A percentile compares a stretch with the other conserved stretches of the same genome.
These are phyloP conservation scores for Camellia japonica DNA, from an alignment of 148 eudicot genomes.

Conservation along the genomic window DNA sequence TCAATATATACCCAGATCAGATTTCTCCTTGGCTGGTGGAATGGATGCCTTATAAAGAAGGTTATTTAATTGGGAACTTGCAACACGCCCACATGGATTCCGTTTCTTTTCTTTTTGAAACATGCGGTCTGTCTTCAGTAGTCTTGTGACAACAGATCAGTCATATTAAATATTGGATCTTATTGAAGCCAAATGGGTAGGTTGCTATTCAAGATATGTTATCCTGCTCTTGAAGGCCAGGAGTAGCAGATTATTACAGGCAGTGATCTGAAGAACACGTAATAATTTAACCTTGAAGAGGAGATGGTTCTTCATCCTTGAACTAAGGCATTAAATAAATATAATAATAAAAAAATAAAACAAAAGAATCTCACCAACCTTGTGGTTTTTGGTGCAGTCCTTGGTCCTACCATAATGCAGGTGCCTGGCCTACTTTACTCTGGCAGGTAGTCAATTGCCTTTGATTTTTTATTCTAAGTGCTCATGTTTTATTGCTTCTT, in stretches of 20 bases:
- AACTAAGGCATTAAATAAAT: neutral
- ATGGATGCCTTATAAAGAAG: conserved; percentile 61
- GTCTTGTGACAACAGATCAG: conserved; percentile 54
- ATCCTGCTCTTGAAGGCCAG: conserved; percentile 62
- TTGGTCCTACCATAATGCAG: too few relatives aligned
- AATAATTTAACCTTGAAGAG: conserved; percentile 11
- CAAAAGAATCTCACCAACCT: neutral
- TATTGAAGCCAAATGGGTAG: conserved; percentile 55
- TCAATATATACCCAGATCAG: conserved; percentile 68
- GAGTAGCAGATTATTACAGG: conserved; percentile 67
- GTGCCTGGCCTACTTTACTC: conserved; percentile 35
- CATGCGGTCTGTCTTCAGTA: conserved; percentile 54
- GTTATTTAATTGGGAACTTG: conserved; percentile 57
- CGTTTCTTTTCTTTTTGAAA: conserved; percentile 63
- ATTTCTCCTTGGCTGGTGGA: conserved; percentile 20
- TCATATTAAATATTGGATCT: conserved; percentile 64
- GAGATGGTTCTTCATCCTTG: neutral
- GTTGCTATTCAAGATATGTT: conserved; percentile 65
- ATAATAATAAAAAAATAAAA: too few relatives aligned
- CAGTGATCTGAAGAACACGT: conserved; percentile 65
- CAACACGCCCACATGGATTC: conserved; percentile 67
- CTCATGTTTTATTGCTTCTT: neutral
- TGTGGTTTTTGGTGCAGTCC: too few relatives aligned
- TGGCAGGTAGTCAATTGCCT: conserved; percentile 52
- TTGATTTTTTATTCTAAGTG: neutral